These are phyloP conservation scores for Forsythia suspensa DNA, from an alignment of 257 asterid species.

Conservation along the genomic window DNA sequence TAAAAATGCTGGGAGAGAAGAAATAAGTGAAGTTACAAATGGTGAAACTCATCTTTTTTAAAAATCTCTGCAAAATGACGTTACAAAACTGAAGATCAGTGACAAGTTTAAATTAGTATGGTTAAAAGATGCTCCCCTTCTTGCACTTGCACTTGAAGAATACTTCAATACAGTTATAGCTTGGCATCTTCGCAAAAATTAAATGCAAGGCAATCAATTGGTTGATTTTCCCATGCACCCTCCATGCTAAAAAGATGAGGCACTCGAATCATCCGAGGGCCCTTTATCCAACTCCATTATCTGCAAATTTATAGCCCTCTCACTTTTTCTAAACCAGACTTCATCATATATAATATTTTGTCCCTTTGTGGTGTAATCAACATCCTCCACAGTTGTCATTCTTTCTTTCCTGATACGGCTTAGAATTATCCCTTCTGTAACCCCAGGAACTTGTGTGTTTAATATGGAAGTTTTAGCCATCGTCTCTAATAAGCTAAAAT, in stretches of 20 bases:
- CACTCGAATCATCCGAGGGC: not conserved
- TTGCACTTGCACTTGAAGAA: not conserved
- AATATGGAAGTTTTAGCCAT: too few species aligned
- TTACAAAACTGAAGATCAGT: not conserved
- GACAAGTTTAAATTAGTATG: not conserved
- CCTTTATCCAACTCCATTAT: not conserved
- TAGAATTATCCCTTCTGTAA: too few species aligned
- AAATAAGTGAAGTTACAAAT: conserved; percentile 3
- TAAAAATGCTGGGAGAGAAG: conserved; percentile 53
- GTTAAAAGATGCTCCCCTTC: not conserved
- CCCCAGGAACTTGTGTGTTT: too few species aligned
- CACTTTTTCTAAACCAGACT: not conserved
- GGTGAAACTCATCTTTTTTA: not conserved
- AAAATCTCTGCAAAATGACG: not conserved
- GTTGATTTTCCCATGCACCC: not conserved
- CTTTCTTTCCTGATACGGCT: too few species aligned
- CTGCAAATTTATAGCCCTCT: not conserved
- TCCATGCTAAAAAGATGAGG: not conserved
- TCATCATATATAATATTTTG: not conserved
- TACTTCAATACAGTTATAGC: too few species aligned
- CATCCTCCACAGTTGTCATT: too few species aligned
- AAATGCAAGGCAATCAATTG: too few species aligned
- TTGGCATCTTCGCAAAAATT: too few species aligned
- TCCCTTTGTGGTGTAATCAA: too few species aligned
- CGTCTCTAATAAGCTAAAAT: too few species aligned